phyloP scores from a whole-genome alignment of 2,329 filamentous ascomycete species.

The Alternaria sp. region DNA sequence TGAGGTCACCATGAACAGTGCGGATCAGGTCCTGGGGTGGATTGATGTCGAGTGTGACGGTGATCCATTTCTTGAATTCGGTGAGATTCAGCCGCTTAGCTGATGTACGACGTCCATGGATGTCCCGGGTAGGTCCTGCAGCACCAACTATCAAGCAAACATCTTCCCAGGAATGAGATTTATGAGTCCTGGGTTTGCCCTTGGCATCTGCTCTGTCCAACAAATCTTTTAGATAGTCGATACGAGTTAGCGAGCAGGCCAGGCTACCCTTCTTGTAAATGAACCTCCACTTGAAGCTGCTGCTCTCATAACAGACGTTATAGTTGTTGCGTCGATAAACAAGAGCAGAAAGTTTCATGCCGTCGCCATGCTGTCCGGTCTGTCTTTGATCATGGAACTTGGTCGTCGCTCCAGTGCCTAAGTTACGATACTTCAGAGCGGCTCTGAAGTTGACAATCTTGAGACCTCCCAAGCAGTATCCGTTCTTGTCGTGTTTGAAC shows the following conservation, averaged over 20 bases:
- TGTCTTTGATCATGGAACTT: slow-evolving; percentile 2
- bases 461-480: neutral
- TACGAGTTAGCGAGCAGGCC: too few species aligned
- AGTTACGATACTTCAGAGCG: neutral
- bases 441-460: neutral
- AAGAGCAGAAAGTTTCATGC: slow-evolving; percentile 24
- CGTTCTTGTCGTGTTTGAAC: neutral
- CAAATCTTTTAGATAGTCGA: too few species aligned
- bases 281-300: slow-evolving; percentile 13
- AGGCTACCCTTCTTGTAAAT: slow-evolving; percentile 7
- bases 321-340: slow-evolving; percentile 18
- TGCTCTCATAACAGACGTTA: slow-evolving; percentile 10
- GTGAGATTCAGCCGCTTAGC: too few species aligned
- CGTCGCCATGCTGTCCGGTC: slow-evolving; percentile 29
- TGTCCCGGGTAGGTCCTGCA: neutral
- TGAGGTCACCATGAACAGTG: neutral
- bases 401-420: neutral
- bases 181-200: neutral
- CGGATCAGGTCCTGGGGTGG: neutral
- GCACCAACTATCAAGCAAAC: slow-evolving; percentile 17
- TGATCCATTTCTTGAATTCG: neutral
- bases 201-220: too few species aligned
- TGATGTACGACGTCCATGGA: neutral
- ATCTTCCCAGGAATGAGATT: slow-evolving; percentile 18
- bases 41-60: neutral